Conservation (phyloP, 306 rosid species). For the Cicer judaicum region DNA sequence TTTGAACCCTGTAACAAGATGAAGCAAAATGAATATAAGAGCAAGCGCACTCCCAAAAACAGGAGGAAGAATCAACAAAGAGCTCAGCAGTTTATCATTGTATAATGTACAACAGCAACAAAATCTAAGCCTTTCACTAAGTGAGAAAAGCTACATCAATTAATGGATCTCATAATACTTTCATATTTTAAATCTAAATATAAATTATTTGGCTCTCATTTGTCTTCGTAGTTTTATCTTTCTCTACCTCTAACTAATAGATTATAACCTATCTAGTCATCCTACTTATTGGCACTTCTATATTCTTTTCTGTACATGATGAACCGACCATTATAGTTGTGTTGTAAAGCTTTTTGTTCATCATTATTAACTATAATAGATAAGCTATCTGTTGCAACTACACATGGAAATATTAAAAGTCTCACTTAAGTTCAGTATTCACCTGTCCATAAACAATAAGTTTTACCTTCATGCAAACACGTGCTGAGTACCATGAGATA, state of each 20-base stretch:
- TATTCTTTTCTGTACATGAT: background rate
- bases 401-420: constrained; percentile 12
- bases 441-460: background rate
- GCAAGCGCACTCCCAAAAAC: constrained; percentile 1
- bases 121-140: background rate
- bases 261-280: constrained; percentile 6
- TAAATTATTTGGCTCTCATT: constrained; percentile 4
- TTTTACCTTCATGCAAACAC: background rate
- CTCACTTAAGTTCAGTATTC: background rate
- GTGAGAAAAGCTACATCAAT: background rate
- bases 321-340: background rate
- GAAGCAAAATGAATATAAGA: constrained; percentile 31
- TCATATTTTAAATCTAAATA: background rate
- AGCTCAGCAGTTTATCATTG: background rate
- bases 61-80: background rate
- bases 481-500: background rate
- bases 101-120: constrained; percentile 2
- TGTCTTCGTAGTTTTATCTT: background rate
- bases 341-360: background rate
- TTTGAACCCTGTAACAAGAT: constrained; percentile 69
- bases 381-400: constrained; percentile 9
- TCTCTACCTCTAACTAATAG: background rate
- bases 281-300: background rate
- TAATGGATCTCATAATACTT: background rate
- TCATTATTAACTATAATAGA: background rate